phyloP scores from a whole-genome alignment of 1,284 basidiomycete genomes.

The Sphagnurus paluster region DNA sequence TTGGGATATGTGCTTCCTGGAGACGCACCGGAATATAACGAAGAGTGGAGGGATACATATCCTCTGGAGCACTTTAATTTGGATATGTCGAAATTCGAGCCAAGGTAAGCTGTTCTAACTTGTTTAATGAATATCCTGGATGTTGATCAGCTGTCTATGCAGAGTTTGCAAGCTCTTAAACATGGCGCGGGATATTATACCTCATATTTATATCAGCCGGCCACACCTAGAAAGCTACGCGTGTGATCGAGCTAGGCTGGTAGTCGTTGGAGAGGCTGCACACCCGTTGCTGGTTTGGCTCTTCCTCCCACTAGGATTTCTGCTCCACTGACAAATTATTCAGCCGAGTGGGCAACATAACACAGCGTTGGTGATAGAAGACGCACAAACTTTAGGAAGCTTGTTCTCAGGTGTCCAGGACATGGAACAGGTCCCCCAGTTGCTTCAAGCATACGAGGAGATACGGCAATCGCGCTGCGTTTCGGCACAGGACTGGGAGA shows the following conservation, averaged over 20 bases:
- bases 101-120: constrained; percentile 24
- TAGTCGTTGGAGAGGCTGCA: constrained; percentile 51
- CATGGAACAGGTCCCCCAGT: constrained; percentile 38
- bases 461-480: constrained; percentile 45
- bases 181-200: constrained; percentile 32
- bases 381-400: constrained; percentile 50
- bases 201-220: constrained; percentile 35
- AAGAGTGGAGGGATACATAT: constrained; percentile 28
- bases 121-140: not conserved
- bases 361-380: constrained; percentile 45
- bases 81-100: constrained; percentile 30
- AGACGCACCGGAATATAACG: constrained; percentile 20
- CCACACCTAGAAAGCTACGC: constrained; percentile 43
- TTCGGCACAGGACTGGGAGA: constrained; percentile 36
- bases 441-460: constrained; percentile 51
- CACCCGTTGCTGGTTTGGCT: constrained; percentile 45
- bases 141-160: constrained; percentile 6
- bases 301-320: not conserved
- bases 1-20: constrained; percentile 22
- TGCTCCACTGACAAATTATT: constrained; percentile 3
- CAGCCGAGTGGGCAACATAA: constrained; percentile 42
- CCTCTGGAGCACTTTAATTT: constrained; percentile 29
- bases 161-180: constrained; percentile 45
- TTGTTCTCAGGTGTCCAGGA: constrained; percentile 45
- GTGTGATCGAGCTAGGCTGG: constrained; percentile 46